Evolutionary conservation across 306 rosid species (phyloP), one percentile per base, ranked within the genome.

Genomic region (Lathyrus aphaca): DNA sequence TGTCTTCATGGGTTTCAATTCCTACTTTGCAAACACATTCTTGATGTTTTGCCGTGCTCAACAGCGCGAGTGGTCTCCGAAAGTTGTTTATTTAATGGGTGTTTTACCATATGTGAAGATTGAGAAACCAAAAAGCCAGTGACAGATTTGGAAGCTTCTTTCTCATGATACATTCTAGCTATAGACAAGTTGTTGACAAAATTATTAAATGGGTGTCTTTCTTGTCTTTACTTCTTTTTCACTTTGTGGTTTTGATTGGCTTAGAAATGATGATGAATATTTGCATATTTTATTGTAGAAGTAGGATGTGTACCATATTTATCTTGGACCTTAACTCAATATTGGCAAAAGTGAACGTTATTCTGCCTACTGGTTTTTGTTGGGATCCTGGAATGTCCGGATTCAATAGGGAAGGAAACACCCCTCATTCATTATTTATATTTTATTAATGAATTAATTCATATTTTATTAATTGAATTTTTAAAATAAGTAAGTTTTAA

Each of bases 1-100:
- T 76, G 71, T 86, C 44, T 88, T 86, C 83, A 90, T 90, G 91
- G 95, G 91, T 71, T 86, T 88, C 69, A 88, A 78, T 84, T 82
- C 87, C 68, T 90, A 90, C 85, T 82, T 81, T 54, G 96, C 91
- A 61, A 90, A 90, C 84, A 84, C 96, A 46, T 88, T 90, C 85
- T 62, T 90, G 77, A 90, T 90, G 96, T 90, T 88, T 80, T 90
- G 96, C 74, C 91, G 91, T 53, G 96, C 96, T 74, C 83, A 90
- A 68, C 96, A 90, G 77, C 84, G 86, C 38, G 91, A 79, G 64
- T 90, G 96, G 96, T 72, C 84, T 37, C 95, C 96, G 4, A 82
- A 86, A 82, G 78, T 90, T 70, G 82, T 71, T 64, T 83, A 66
- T 81, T 62, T 86, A 43, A 23, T 82, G 91, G 96, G 95, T 70